Percentiles rank a stretch among this genome's conserved stretches.
phyloP scores from a whole-genome alignment of 2,329 filamentous ascomycete species.

The Fusarium sp. region DNA sequence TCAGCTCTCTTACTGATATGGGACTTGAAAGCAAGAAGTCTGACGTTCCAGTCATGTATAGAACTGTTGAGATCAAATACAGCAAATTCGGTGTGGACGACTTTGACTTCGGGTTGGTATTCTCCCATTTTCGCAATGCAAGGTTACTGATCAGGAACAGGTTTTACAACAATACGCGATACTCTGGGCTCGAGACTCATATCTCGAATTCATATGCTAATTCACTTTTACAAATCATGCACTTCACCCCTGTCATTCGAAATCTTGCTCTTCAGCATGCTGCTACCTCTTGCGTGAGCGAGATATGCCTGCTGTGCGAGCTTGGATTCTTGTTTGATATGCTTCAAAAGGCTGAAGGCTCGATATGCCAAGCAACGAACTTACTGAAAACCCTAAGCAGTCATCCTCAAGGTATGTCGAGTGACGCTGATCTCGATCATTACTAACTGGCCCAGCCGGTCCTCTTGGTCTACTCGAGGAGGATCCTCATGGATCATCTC shows the following conservation, averaged over 20 bases:
- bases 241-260: constrained; percentile 87
- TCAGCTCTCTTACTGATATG: constrained; percentile 72
- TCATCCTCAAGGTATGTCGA: constrained; percentile 73
- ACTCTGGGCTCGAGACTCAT: constrained; percentile 93
- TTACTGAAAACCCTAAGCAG: constrained; percentile 89
- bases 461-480: constrained; percentile 87
- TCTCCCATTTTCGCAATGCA: background rate
- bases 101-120: constrained; percentile 88
- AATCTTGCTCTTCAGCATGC: constrained; percentile 91
- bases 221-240: constrained; percentile 86
- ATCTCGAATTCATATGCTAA: constrained; percentile 98
- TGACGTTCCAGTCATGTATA: constrained; percentile 89
- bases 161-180: constrained; percentile 93
- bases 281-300: constrained; percentile 82
- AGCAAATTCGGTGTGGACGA: constrained; percentile 99
- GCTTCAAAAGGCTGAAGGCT: constrained; percentile 93
- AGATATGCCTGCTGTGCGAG: constrained; percentile 90
- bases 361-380: constrained; percentile 96
- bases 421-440: background rate
- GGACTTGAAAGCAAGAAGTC: constrained; percentile 79
- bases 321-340: constrained; percentile 97
- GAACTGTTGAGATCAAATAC: constrained; percentile 97
- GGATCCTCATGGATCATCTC: constrained; percentile 74
- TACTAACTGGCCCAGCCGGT: constrained; percentile 60
- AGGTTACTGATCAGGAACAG: constrained; percentile 54